Base-by-base conservation (phyloP, 306 rosid species). In the Cicer judaicum region DNA sequence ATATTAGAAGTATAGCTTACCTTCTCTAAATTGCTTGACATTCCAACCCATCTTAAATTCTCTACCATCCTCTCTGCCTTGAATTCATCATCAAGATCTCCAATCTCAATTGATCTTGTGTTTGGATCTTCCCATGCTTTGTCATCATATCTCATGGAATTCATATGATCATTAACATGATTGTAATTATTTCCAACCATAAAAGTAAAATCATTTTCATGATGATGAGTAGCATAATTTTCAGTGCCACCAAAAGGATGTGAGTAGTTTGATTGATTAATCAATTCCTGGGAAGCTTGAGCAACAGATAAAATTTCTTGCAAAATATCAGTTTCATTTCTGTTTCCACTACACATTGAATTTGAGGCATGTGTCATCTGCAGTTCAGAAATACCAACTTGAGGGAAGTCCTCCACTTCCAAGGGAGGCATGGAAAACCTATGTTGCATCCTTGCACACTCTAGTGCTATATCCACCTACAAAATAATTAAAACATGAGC, bases 381-480 rank as follows among this genome's bases (percentile, higher is more conserved):
- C 70, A 76, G 70, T 80, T 93, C 86, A 5, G 83, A 77, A 48
- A 74, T 65, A 38, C 87, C 87, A 21, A 78, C 81, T 64, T 84
- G 92, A 76, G 92, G 87, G 57, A 87, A 90, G 40, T 87, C 96
- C 73, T 85, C 86, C 74, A 86, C 84, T 74, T 88, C 93, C 76
- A 91, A 82, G 0, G 98, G 89, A 40, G 98, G 97, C 85, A 89
- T 83, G 47, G 91, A n/a, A 75, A 90, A 87, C 73, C 96, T 85
- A 60, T 90, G 98, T 68, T 92, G 95, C 87, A 94, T 78, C 89
- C 99, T 90, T 83, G 99, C 98, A 79, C 97, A 94, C 82, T 94
- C 96, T 54, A 94, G 77, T 44, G 98, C 96, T 79, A 89, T 80
- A 79, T 94, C 95, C 46, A 94, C 96, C 99, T 94, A 46, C 48